These are phyloP conservation scores for Phalaenopsis equestris DNA, from an alignment of 106 monocot genomes.

Conservation along the genomic window DNA sequence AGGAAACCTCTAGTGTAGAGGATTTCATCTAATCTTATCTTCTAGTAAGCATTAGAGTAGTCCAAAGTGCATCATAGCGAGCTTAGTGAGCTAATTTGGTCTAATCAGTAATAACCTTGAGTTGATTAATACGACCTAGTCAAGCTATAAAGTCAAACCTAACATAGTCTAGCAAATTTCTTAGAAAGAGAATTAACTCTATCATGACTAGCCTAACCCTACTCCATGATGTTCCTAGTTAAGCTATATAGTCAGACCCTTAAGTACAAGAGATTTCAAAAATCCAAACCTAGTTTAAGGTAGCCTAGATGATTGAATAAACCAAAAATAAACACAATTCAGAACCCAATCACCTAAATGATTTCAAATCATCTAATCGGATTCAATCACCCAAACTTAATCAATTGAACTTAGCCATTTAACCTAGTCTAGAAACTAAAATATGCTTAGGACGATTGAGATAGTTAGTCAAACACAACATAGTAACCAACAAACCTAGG, in stretches of 20 bases:
- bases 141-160: not conserved
- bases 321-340: not conserved
- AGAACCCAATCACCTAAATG: not conserved
- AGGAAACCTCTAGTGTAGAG: not conserved
- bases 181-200: too few species aligned
- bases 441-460: not conserved
- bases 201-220: not conserved
- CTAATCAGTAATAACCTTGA: not conserved
- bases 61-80: not conserved
- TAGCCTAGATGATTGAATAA: not conserved
- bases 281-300: not conserved
- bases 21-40: not conserved
- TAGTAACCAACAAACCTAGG: not conserved
- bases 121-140: not conserved
- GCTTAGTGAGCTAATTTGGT: not conserved
- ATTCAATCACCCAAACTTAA: not conserved
- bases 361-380: not conserved
- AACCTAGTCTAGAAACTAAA: not conserved
- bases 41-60: conserved; percentile 1
- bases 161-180: too few species aligned
- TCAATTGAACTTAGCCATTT: not conserved
- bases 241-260: not conserved
- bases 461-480: not conserved
- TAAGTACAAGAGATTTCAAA: not conserved
- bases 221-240: not conserved